Evolutionary conservation across 768 basidiomycete genomes (phyloP), one percentile per base, ranked within the genome.

Genomic region (Suillus fuscotomentosus): DNA sequence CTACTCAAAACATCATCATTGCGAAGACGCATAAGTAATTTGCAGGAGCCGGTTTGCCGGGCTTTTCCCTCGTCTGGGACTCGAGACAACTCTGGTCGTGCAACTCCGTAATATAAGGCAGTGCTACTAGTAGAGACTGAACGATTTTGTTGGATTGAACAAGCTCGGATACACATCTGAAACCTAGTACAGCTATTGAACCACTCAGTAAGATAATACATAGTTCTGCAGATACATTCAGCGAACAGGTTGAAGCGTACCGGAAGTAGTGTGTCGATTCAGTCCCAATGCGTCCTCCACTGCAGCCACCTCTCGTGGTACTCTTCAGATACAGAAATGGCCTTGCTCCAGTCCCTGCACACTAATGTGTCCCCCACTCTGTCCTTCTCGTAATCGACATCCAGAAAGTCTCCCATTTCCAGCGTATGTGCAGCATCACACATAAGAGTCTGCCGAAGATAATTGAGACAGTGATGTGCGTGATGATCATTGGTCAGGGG

Each of bases 381-480:
- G 56, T 77, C 69, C 3, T 66, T 53, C 31, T 72, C 70, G 47
- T 70, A 75, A 45, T 75, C 68, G 17, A 64, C 65, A 59, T 60
- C 60, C 70, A 73, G 67, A 60, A 78, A 78, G 60, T 78, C 76
- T 1, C 76, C 77, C 10, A 62, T 55, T 61, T 80, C 80, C 10
- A 80, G 60, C 3, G 48, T 50, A 15, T 50, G 48, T 15, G 48
- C 48, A 50, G 48, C 22, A 22, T 50, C 70, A 62, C 80, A 81
- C 31, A 81, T 64, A 22, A 77, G 60, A 2, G 72, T 72, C 54
- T 80, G 78, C 3, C 79, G 69, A 9, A 81, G 67, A 65, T 81
- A 81, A 59, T 77, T 74, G 5, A 80, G 60, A 62, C 80, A 81
- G 61, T 81, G 80, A 5, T 72, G 68, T 15, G 74, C 56, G 48